A percentile compares a stretch with the other conserved stretches of the same genome.
Evolutionary conservation across 2,329 filamentous ascomycete species (phyloP).

Genomic region (Nannizziopsis arthrosporioides): DNA sequence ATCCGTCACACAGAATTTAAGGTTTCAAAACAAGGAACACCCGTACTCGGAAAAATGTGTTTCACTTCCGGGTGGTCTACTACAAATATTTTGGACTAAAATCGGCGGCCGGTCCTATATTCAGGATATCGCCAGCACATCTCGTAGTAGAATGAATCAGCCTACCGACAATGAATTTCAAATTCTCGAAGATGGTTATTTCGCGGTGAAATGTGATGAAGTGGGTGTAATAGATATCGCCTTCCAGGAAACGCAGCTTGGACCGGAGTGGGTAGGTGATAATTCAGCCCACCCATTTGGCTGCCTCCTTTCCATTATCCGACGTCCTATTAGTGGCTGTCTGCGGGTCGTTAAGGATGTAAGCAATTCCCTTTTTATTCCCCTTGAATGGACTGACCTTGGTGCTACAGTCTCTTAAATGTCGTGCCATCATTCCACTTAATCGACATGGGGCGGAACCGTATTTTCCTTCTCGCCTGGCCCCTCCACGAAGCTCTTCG

Average conservation of each 20-base stretch:
- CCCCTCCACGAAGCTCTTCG: constrained; percentile 13
- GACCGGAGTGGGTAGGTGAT: constrained; percentile 12
- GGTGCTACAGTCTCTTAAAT: constrained; percentile 11
- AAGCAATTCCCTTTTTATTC: neutral
- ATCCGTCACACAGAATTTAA: constrained; percentile 6
- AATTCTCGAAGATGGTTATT: constrained; percentile 10
- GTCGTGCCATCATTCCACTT: constrained; percentile 14
- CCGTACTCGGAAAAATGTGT: constrained; percentile 3
- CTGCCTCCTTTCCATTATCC: constrained; percentile 4
- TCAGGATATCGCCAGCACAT: constrained; percentile 5
- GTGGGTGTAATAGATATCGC: constrained; percentile 14
- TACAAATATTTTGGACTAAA: constrained; percentile 9
- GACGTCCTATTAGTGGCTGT: neutral
- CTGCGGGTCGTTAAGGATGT: constrained; percentile 12
- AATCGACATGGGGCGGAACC: constrained; percentile 13
- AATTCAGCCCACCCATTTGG: constrained; percentile 8
- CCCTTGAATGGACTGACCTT: constrained; percentile 3
- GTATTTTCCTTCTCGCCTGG: constrained; percentile 8
- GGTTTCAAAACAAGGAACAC: constrained; percentile 7
- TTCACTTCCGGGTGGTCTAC: no score
- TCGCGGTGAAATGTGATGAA: constrained; percentile 12
- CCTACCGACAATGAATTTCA: constrained; percentile 11
- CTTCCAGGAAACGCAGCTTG: constrained; percentile 5
- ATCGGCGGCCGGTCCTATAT: constrained; percentile 13
- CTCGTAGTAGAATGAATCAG: neutral